Conservation (phyloP, 768 basidiomycete genomes). For the Boletus barrowsii region DNA sequence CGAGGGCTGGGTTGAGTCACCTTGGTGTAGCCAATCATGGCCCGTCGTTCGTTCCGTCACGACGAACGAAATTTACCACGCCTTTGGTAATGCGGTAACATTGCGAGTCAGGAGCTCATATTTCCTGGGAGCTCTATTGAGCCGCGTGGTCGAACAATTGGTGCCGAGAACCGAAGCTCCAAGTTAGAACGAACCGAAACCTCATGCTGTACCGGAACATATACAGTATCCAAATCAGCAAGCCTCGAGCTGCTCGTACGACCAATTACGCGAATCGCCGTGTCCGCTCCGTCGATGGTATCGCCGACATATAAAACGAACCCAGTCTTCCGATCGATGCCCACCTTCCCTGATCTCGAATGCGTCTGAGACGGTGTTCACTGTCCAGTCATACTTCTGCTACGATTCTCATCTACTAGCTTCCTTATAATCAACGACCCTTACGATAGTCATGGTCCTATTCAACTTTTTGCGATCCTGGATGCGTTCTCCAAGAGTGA, state of each 20-base stretch:
- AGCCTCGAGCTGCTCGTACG: slow-evolving; percentile 4
- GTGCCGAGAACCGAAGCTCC: slow-evolving; percentile 6
- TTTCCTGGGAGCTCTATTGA: slow-evolving; percentile 12
- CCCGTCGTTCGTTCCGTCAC: slow-evolving; percentile 8
- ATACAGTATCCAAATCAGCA: background rate
- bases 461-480: slow-evolving; percentile 21
- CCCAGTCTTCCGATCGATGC: slow-evolving; percentile 12
- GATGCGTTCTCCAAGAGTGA: slow-evolving; percentile 25
- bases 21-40: slow-evolving; percentile 15
- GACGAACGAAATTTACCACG: slow-evolving; percentile 2
- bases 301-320: slow-evolving; percentile 28
- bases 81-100: slow-evolving; percentile 2
- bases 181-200: background rate
- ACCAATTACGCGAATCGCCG: slow-evolving; percentile 23
- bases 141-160: slow-evolving; percentile 21
- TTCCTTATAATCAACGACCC: slow-evolving; percentile 21
- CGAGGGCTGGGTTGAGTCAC: slow-evolving; percentile 9
- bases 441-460: slow-evolving; percentile 26
- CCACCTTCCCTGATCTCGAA: slow-evolving; percentile 17
- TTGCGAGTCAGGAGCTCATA: slow-evolving; percentile 12
- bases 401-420: slow-evolving; percentile 16
- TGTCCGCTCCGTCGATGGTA: slow-evolving; percentile 21
- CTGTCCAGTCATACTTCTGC: slow-evolving; percentile 18
- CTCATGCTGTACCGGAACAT: slow-evolving; percentile 8
- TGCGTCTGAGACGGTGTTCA: slow-evolving; percentile 23